phyloP scores from a whole-genome alignment of 108 stramenopile genomes.

The Cyclotella kingstonii region DNA sequence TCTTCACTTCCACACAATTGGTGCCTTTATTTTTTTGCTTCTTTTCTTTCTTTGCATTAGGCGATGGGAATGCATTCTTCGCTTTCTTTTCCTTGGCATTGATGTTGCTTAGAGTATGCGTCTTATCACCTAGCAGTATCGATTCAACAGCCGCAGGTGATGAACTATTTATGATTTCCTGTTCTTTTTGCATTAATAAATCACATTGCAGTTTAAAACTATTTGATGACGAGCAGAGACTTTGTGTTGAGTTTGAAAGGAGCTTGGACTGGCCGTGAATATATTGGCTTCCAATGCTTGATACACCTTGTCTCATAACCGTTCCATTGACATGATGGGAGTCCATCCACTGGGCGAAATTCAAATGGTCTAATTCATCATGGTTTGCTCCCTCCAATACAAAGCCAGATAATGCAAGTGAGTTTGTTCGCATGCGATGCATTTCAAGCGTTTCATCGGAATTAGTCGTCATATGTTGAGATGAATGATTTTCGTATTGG shows the following conservation, averaged over 20 bases:
- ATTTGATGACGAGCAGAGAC: neutral
- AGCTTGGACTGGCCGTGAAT: conserved; percentile 13
- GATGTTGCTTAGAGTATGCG: conserved; percentile 6
- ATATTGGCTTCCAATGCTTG: conserved; percentile 3
- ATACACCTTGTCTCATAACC: no score
- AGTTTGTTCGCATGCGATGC: conserved; percentile 70
- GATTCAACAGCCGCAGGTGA: conserved; percentile 28
- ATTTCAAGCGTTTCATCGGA: conserved; percentile 40
- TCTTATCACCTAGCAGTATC: conserved; percentile 9
- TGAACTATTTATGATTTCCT: conserved; percentile 8
- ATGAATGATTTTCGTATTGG: neutral
- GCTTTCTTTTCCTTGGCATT: conserved; percentile 4
- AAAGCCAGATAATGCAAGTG: conserved; percentile 53
- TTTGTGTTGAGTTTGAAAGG: neutral
- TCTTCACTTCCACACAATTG: conserved; percentile 23
- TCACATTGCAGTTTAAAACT: conserved; percentile 24
- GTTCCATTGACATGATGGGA: conserved; percentile 23
- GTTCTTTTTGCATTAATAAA: conserved; percentile 23
- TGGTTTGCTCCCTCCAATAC: conserved; percentile 36
- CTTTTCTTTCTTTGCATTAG: conserved; percentile 15
- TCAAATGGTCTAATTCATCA: conserved; percentile 24
- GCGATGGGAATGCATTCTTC: neutral
- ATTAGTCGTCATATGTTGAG: conserved; percentile 1
- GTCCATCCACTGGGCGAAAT: conserved; percentile 77
- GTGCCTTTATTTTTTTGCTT: conserved; percentile 26